phyloP scores from a whole-genome alignment of 2,329 filamentous ascomycete genomes.

The Cylindrodendrum hubeiense region DNA sequence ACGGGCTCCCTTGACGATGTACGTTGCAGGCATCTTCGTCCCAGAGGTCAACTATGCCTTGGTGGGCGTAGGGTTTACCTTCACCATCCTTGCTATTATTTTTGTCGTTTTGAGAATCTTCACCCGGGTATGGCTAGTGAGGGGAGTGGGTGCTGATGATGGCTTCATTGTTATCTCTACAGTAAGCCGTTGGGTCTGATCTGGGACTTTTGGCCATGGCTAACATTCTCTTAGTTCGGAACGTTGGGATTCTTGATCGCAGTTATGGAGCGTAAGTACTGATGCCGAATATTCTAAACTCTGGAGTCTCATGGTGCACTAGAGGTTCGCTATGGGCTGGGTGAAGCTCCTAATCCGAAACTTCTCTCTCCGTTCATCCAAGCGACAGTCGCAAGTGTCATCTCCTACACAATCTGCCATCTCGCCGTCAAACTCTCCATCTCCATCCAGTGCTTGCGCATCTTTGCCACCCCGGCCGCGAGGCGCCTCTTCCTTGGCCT shows the following conservation, averaged over 20 bases:
- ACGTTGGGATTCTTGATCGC: conserved; percentile 33
- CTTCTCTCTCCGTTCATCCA: conserved; percentile 34
- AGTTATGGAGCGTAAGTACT: conserved; percentile 33
- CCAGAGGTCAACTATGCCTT: conserved; percentile 9
- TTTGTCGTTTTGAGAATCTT: conserved; percentile 8
- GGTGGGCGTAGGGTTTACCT: conserved; percentile 2
- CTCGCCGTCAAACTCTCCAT: conserved; percentile 46
- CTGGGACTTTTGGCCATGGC: background rate
- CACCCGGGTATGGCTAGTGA: conserved; percentile 7
- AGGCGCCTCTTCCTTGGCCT: conserved; percentile 38
- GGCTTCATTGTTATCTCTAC: conserved; percentile 4
- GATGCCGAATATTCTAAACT: background rate
- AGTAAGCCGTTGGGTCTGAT: background rate
- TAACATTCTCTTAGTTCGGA: conserved; percentile 26
- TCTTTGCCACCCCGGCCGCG: conserved; percentile 38
- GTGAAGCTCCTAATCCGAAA: conserved; percentile 27
- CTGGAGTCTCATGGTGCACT: background rate
- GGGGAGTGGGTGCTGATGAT: conserved; percentile 12
- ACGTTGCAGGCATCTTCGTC: conserved; percentile 5
- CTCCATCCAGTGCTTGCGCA: conserved; percentile 44
- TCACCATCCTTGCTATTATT: conserved; percentile 3
- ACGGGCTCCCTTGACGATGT: background rate
- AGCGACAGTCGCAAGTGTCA: conserved; percentile 39
- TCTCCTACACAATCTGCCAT: conserved; percentile 42
- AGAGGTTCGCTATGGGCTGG: conserved; percentile 43